Conservation (phyloP, 148 eudicot genomes). For the Vaccinium macrocarpon region DNA sequence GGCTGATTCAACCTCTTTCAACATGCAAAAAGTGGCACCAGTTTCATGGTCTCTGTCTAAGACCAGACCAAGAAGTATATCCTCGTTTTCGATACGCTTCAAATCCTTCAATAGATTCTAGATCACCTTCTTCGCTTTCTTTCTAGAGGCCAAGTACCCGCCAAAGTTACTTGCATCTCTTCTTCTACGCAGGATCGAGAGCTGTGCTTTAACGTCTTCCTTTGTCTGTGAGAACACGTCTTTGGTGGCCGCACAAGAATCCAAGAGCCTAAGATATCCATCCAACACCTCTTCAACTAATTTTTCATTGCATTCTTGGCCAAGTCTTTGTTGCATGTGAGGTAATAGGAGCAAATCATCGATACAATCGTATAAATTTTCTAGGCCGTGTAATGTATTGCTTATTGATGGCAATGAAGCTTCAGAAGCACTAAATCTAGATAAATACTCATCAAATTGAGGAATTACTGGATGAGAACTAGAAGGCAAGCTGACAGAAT, state of each 20-base stretch:
- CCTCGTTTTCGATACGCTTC: background rate
- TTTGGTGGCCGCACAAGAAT: constrained; percentile 20
- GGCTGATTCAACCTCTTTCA: constrained; percentile 23
- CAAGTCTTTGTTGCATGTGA: constrained; percentile 22
- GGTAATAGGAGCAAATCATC: constrained; percentile 14
- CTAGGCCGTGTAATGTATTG: constrained; percentile 20
- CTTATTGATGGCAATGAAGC: constrained; percentile 35
- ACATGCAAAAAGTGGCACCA: background rate
- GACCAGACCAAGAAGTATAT: background rate
- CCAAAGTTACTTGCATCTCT: constrained; percentile 12
- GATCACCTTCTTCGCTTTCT: constrained; percentile 15
- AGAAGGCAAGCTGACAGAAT: constrained; percentile 32
- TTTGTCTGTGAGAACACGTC: constrained; percentile 24
- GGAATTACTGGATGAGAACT: constrained; percentile 23
- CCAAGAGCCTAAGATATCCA: constrained; percentile 26
- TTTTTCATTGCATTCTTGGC: constrained; percentile 17
- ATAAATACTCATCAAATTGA: constrained; percentile 29
- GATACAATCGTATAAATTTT: constrained; percentile 22
- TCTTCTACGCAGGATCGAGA: constrained; percentile 22
- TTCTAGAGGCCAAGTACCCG: constrained; percentile 18
- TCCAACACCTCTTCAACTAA: constrained; percentile 28
- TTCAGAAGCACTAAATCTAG: constrained; percentile 32
- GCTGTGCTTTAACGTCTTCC: constrained; percentile 19
- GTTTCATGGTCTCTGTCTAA: constrained; percentile 12
- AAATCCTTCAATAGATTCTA: constrained; percentile 13